Percentiles rank a stretch among this genome's conserved stretches.
Conservation (phyloP, 2,329 filamentous ascomycete genomes). For the Aspergillus melleus region DNA sequence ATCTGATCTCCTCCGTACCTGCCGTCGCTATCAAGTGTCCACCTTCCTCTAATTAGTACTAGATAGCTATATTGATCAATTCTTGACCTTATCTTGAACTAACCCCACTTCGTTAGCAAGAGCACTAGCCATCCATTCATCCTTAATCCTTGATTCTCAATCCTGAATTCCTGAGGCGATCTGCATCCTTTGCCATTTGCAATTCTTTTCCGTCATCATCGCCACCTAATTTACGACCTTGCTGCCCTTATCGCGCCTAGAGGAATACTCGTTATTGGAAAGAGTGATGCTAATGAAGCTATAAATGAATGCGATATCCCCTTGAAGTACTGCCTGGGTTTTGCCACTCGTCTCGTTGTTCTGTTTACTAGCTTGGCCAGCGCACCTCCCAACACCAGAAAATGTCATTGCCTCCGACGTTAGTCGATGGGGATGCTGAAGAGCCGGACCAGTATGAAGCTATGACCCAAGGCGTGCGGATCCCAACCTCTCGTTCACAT, state of each 20-base stretch:
- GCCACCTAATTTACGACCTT: too few species aligned
- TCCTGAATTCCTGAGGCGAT: too few species aligned
- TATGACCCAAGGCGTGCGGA: slow-evolving; percentile 1
- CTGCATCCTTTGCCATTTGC: too few species aligned
- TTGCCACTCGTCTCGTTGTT: neutral
- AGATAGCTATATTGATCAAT: too few species aligned
- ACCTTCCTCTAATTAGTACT: too few species aligned
- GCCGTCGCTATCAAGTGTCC: too few species aligned
- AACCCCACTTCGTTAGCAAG: neutral
- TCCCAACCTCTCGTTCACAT: slow-evolving; percentile 5
- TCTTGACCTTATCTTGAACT: neutral
- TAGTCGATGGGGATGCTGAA: slow-evolving; percentile 4
- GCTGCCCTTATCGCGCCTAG: too few species aligned
- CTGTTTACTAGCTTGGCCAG: neutral
- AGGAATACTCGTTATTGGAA: too few species aligned
- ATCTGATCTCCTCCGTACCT: too few species aligned
- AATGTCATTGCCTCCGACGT: neutral
- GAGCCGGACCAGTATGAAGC: slow-evolving; percentile 2
- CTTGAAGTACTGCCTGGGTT: neutral
- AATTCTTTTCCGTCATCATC: too few species aligned
- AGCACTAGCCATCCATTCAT: too few species aligned
- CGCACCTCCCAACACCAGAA: neutral
- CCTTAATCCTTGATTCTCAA: too few species aligned
- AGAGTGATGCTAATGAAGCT: neutral
- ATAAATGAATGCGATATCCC: neutral